These are phyloP conservation scores for Beta lomatogona DNA, from an alignment of 179 eudicot genomes.

Conservation along the genomic window DNA sequence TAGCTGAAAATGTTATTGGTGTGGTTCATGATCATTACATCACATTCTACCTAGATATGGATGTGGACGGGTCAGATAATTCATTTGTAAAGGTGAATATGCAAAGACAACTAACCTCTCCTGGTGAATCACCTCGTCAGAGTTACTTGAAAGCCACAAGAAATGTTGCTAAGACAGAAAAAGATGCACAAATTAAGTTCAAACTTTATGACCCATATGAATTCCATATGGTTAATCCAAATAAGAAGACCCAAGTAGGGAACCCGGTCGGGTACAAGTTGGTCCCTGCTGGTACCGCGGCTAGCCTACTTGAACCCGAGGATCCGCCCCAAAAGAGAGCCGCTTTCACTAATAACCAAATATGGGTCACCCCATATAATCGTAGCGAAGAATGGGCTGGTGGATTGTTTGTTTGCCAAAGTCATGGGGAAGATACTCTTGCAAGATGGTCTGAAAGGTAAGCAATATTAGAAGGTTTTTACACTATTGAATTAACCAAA, in stretches of 20 bases:
- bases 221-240: constrained; percentile 77
- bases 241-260: constrained; percentile 72
- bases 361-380: constrained; percentile 95
- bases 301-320: constrained; percentile 75
- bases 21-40: constrained; percentile 91
- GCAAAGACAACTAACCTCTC: constrained; percentile 50
- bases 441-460: constrained; percentile 91
- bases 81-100: constrained; percentile 88
- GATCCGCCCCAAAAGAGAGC: constrained; percentile 95
- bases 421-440: constrained; percentile 86
- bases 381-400: constrained; percentile 89
- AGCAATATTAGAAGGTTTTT: background rate
- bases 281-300: constrained; percentile 86
- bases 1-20: constrained; percentile 87
- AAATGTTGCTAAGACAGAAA: constrained; percentile 77
- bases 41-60: constrained; percentile 93
- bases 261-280: constrained; percentile 93
- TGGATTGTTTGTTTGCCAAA: constrained; percentile 84
- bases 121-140: constrained; percentile 63
- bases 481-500: no score
- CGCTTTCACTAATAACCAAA: constrained; percentile 87
- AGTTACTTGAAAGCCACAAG: constrained; percentile 83
- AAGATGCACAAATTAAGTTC: constrained; percentile 89
- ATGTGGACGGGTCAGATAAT: constrained; percentile 71
- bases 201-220: constrained; percentile 86